Conservation (phyloP, 805 yeast species). For the Yarrowia hollandica region DNA sequence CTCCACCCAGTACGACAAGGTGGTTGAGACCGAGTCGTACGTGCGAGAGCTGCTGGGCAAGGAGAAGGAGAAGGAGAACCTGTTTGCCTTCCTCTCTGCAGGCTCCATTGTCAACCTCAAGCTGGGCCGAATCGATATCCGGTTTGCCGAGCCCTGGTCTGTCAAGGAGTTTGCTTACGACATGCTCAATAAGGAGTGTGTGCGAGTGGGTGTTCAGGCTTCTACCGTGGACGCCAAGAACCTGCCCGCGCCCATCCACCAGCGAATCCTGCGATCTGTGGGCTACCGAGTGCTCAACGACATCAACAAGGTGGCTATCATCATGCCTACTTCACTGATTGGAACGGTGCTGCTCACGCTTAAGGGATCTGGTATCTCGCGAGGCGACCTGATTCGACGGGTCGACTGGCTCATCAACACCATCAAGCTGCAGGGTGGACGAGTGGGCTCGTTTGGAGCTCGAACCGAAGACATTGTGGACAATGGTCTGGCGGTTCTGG, state of each 20-base stretch:
- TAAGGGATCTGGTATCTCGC: conserved; percentile 45
- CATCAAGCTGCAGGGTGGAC: conserved; percentile 44
- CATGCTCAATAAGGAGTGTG: conserved; percentile 37
- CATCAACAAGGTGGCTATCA: conserved; percentile 50
- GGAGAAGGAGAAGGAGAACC: conserved; percentile 57
- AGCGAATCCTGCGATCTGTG: conserved; percentile 47
- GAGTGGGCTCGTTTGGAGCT: conserved; percentile 42
- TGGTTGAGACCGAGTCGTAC: conserved; percentile 56
- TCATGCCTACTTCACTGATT: conserved; percentile 56
- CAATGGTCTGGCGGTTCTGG: conserved; percentile 45
- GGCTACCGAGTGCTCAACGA: conserved; percentile 58
- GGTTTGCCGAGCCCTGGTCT: conserved; percentile 48
- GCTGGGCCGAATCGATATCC: conserved; percentile 46
- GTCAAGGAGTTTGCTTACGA: conserved; percentile 40
- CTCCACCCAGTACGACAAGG: conserved; percentile 60
- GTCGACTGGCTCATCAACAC: conserved; percentile 43
- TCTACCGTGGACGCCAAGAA: conserved; percentile 17
- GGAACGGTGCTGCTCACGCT: conserved; percentile 49
- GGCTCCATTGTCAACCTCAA: conserved; percentile 40
- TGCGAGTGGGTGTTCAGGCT: conserved; percentile 20
- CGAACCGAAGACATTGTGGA: conserved; percentile 42
- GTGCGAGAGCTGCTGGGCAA: conserved; percentile 57
- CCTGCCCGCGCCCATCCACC: conserved; percentile 31
- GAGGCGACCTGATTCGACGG: conserved; percentile 41
- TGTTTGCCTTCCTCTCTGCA: conserved; percentile 43